Evolutionary conservation across 306 rosid genomes (phyloP), one percentile per base, ranked within the genome.

Genomic region (Castanospermum australe): DNA sequence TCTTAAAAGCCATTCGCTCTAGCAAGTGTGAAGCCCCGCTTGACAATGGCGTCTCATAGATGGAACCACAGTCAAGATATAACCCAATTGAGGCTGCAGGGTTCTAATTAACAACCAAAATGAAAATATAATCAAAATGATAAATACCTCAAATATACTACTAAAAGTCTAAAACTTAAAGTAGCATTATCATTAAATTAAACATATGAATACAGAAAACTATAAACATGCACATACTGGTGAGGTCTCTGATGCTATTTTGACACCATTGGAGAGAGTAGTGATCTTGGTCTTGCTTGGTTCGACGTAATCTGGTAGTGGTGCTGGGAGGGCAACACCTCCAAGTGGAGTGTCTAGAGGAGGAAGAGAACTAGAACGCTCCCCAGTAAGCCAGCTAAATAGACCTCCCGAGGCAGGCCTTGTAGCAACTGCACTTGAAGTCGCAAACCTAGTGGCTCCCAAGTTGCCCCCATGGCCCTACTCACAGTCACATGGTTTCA

Each of bases 1-100:
- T 96, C 81, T 93, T 96, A 85, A 93, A 96, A 84, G 99, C 99
- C 97, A 96, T 87, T 76, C 97, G 61, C 75, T 96, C 99, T 28
- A 96, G 74, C 89, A 96, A 82, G 79, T 96, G 99, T 20, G 99
- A 91, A 59, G 99, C 98, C 57, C 98, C 98, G 25, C 88, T 87
- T 38, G 97, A 71, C 21, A 66, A 21, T 1, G 94, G 94, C 2
- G 93, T 85, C 89, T 96, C 99, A 66, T 96, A 93, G 39, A 91
- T 93, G 56, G 99, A 96, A 78, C 99, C 99, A 73, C 87, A 89
- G 71, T 96, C 91, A 38, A 96, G 50, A 82, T 96, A 96, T 25
- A 96, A 15, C 62, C 99, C 98, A 67, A 96, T 64, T 22, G 99
- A 91, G 81, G 99, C 99, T 25, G 90, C 92, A 78, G 98, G 96